Evolutionary conservation across 257 asterid species (phyloP).

Genomic region (Capsicum pubescens): DNA sequence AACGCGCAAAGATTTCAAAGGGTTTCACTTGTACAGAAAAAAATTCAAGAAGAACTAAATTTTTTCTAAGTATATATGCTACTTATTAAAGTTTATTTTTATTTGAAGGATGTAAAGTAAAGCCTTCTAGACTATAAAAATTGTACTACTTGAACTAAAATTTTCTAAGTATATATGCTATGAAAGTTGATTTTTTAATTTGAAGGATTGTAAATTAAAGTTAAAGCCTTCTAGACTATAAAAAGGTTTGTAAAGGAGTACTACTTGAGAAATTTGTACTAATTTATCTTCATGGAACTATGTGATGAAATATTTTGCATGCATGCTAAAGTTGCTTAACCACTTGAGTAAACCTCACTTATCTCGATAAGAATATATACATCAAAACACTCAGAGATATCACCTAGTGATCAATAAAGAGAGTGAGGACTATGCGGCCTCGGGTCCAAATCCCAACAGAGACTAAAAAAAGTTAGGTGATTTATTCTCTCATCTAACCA

Average conservation of each 20-base stretch:
- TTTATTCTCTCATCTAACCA: no score
- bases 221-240: not conserved
- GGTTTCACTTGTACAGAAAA: conserved; percentile 7
- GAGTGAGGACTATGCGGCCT: no score
- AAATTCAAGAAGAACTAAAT: not conserved
- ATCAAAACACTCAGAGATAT: no score
- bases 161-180: conserved; percentile 14
- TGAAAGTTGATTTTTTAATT: not conserved
- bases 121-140: conserved; percentile 20
- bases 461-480: no score
- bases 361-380: no score
- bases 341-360: no score
- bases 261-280: not conserved
- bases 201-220: conserved; percentile 24
- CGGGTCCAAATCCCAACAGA: no score
- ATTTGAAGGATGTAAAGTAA: conserved; percentile 27
- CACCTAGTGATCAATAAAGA: no score
- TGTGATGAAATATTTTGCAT: no score
- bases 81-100: not conserved
- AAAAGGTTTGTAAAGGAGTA: not conserved
- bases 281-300: not conserved
- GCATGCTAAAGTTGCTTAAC: no score
- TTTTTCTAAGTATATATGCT: conserved; percentile 19
- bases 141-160: not conserved
- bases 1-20: not conserved